phyloP scores from a whole-genome alignment of 1,284 basidiomycete genomes.

The Trichosporon coremiiforme region DNA sequence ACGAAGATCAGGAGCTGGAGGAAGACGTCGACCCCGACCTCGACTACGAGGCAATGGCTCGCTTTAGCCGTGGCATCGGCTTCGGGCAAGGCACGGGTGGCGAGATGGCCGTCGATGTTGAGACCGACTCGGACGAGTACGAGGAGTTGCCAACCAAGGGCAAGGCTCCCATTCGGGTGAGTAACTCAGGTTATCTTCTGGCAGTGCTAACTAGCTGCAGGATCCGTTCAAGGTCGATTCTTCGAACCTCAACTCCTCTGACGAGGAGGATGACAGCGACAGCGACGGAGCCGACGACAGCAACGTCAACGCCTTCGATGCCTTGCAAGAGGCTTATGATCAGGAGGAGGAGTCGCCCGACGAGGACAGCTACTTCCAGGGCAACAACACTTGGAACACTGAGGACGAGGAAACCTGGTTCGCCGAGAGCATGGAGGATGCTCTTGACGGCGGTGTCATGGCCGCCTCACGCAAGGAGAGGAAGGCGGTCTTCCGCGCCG shows the following conservation, averaged over 20 bases:
- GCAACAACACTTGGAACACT: conserved; percentile 18
- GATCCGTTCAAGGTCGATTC: conserved; percentile 12
- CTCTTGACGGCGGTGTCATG: conserved; percentile 60
- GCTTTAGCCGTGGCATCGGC: conserved; percentile 37
- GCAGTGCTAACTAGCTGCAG: conserved; percentile 5
- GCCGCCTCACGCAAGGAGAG: conserved; percentile 61
- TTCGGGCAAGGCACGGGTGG: conserved; percentile 23
- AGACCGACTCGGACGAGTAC: conserved; percentile 31
- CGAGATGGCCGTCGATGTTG: conserved; percentile 16
- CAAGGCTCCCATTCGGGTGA: conserved; percentile 13
- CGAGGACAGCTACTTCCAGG: conserved; percentile 16
- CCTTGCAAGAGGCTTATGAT: conserved; percentile 19
- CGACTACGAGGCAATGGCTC: conserved; percentile 37
- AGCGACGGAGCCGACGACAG: conserved; percentile 30
- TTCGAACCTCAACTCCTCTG: conserved; percentile 22
- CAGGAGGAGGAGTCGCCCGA: conserved; percentile 23
- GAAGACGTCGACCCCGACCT: conserved; percentile 34
- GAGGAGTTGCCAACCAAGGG: conserved; percentile 29
- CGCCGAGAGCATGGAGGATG: conserved; percentile 53
- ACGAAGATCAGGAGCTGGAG: conserved; percentile 25
- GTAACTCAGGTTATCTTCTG: not conserved
- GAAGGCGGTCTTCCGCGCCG: conserved; percentile 66
- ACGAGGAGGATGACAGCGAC: conserved; percentile 27
- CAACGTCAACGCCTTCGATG: conserved; percentile 16
- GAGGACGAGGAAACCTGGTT: conserved; percentile 34